A percentile compares a stretch with the other conserved stretches of the same genome.
phyloP scores from a whole-genome alignment of 306 rosid species.

The Gastrolobium villosum region DNA sequence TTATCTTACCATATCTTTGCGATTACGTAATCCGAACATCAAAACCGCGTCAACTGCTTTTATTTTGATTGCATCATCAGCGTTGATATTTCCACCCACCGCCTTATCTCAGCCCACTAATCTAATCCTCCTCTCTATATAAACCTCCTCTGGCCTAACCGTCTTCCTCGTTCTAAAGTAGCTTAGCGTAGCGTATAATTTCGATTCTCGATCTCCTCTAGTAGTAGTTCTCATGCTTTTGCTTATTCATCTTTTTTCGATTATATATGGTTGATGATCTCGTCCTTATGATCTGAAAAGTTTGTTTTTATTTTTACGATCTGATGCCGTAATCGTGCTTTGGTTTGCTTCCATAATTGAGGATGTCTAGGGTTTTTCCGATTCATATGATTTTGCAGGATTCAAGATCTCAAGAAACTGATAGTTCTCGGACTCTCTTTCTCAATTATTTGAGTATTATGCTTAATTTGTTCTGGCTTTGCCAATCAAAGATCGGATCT shows the following conservation, averaged over 20 bases:
- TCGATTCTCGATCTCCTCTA: neutral
- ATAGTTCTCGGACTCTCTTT: neutral
- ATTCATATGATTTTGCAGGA: neutral
- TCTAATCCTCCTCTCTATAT: neutral
- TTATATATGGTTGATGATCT: neutral
- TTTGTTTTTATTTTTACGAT: neutral
- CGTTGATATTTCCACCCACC: neutral
- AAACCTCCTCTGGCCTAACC: neutral
- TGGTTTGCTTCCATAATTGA: neutral
- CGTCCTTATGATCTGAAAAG: neutral
- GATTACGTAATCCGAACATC: too few relatives aligned
- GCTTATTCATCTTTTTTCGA: neutral
- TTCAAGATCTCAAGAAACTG: neutral
- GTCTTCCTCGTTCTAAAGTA: too few relatives aligned
- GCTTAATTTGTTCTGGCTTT: neutral
- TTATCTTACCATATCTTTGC: too few relatives aligned
- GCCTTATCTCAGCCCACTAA: neutral
- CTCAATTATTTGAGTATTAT: neutral
- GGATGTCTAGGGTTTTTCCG: neutral
- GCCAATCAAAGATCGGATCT: neutral
- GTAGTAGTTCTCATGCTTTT: neutral
- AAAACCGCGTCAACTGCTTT: constrained; percentile 3
- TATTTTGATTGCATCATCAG: neutral
- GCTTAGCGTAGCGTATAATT: neutral
- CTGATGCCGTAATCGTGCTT: neutral